A percentile compares a stretch with the other conserved stretches of the same genome.
These are phyloP conservation scores for Microglena sp. DNA, from an alignment of 139 green algal species.

Conservation along the genomic window DNA sequence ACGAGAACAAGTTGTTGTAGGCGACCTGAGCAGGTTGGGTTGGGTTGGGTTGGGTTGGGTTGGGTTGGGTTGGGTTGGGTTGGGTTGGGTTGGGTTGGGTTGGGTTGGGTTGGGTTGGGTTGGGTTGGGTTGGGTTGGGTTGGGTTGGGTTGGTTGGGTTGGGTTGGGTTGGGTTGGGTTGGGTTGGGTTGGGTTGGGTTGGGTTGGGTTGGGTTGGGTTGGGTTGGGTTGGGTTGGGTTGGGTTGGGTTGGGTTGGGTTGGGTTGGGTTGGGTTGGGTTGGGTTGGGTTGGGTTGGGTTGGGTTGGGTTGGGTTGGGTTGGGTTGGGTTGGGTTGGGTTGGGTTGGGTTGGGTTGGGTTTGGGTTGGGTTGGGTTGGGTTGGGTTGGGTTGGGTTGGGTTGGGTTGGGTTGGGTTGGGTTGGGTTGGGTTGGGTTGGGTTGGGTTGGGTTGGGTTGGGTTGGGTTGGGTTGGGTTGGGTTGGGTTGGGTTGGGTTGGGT, in stretches of 20 bases:
- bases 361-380: not conserved
- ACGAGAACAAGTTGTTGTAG: constrained; percentile 34
- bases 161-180: not conserved
- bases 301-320: not conserved
- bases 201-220: not conserved
- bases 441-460: not conserved
- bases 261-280: not conserved
- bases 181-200: not conserved
- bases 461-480: not conserved
- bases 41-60: not conserved
- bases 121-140: not conserved
- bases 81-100: not conserved
- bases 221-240: not conserved
- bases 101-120: not conserved
- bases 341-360: not conserved
- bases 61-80: not conserved
- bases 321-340: not conserved
- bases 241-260: not conserved
- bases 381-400: not conserved
- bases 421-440: not conserved
- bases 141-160: not conserved
- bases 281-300: not conserved
- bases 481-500: not conserved
- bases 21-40: not conserved
- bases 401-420: not conserved